A percentile compares a stretch with the other conserved stretches of the same genome.
Conservation (phyloP, 2,329 filamentous ascomycete genomes). For the Beauveria asiatica region DNA sequence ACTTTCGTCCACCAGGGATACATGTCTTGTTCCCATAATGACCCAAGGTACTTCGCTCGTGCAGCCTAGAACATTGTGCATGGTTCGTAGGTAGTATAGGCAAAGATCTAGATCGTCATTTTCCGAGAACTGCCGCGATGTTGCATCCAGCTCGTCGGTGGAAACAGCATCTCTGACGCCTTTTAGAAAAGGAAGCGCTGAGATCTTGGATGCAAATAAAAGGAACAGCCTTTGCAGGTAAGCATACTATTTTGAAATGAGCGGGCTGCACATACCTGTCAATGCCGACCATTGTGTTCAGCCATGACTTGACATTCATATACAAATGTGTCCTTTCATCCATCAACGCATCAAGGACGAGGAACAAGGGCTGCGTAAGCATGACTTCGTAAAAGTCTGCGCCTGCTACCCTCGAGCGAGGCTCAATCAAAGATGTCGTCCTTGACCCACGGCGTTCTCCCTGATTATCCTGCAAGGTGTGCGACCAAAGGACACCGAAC, state of each 20-base stretch:
- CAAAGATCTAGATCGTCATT: slow-evolving; percentile 68
- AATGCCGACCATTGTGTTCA: slow-evolving; percentile 57
- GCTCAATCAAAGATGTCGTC: neutral
- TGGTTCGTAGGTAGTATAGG: slow-evolving; percentile 66
- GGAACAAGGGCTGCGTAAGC: slow-evolving; percentile 70
- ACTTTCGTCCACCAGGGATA: slow-evolving; percentile 20
- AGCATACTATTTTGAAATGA: neutral
- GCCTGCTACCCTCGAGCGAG: slow-evolving; percentile 37
- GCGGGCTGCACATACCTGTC: slow-evolving; percentile 43
- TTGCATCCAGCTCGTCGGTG: slow-evolving; percentile 13
- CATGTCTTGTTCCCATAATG: slow-evolving; percentile 53
- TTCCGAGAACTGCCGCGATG: slow-evolving; percentile 28
- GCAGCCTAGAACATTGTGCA: slow-evolving; percentile 66
- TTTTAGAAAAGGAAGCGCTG: slow-evolving; percentile 44
- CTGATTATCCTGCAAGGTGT: slow-evolving; percentile 56
- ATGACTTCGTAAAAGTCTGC: slow-evolving; percentile 61
- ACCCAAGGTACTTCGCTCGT: slow-evolving; percentile 60
- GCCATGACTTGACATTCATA: slow-evolving; percentile 72
- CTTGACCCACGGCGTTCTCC: slow-evolving; percentile 44
- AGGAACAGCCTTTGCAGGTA: slow-evolving; percentile 44
- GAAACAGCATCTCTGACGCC: slow-evolving; percentile 13
- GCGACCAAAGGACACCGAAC: slow-evolving; percentile 76
- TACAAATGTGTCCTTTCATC: slow-evolving; percentile 67
- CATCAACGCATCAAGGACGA: slow-evolving; percentile 69
- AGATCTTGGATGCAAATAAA: slow-evolving; percentile 51